These are phyloP conservation scores for Wickerhamia fluorescens DNA, from an alignment of 805 yeast genomes.

Conservation along the genomic window DNA sequence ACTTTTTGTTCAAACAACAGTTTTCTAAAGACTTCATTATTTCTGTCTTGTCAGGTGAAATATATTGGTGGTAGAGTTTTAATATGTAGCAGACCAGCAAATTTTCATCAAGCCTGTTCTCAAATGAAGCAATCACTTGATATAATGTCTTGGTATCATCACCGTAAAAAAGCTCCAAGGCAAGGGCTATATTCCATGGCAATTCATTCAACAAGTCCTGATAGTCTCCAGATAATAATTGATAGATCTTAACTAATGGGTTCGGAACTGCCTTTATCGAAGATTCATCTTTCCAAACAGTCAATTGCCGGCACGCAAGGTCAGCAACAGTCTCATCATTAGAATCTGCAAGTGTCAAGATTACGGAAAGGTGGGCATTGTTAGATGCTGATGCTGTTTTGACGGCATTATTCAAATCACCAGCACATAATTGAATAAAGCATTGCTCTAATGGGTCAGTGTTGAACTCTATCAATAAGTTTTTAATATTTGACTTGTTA, in stretches of 20 bases:
- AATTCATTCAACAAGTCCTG: constrained; percentile 37
- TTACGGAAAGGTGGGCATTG: constrained; percentile 63
- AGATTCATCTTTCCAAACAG: constrained; percentile 52
- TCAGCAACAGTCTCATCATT: constrained; percentile 51
- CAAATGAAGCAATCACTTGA: too few relatives aligned
- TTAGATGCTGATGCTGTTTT: constrained; percentile 50
- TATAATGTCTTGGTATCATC: too few relatives aligned
- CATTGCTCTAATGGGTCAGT: constrained; percentile 44
- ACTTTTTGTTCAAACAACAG: constrained; percentile 32
- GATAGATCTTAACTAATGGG: constrained; percentile 52
- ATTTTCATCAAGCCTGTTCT: too few relatives aligned
- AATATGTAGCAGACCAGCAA: too few relatives aligned
- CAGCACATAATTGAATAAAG: constrained; percentile 43
- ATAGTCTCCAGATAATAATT: constrained; percentile 51
- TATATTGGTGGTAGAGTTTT: too few relatives aligned
- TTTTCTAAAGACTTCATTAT: too few relatives aligned
- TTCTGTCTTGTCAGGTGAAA: too few relatives aligned
- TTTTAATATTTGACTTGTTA: constrained; percentile 28
- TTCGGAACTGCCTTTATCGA: constrained; percentile 42
- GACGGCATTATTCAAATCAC: constrained; percentile 58
- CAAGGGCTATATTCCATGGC: constrained; percentile 62
- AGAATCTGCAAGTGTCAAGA: constrained; percentile 66
- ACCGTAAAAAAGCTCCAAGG: constrained; percentile 59
- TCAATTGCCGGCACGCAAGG: constrained; percentile 56
- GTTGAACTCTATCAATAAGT: constrained; percentile 12